Evolutionary conservation across 2,329 filamentous ascomycete genomes (phyloP), one percentile per base, ranked within the genome.

Genomic region (Geoglossum cookeanum): DNA sequence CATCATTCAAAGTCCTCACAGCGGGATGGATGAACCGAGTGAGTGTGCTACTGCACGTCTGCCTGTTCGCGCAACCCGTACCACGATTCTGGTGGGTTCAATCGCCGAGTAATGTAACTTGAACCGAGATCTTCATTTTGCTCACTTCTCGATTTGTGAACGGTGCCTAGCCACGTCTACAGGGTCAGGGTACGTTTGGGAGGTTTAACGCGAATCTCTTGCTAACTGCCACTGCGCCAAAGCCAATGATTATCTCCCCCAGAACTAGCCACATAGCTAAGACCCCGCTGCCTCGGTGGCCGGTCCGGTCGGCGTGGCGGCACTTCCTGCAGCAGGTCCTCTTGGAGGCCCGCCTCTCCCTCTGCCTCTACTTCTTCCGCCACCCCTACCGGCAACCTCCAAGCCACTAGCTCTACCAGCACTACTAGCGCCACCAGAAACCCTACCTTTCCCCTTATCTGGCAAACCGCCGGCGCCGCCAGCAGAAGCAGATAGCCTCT

Each of bases 401-500:
- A 45, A 29, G 15, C 37, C 55, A 52, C 55, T 29, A 13, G 17
- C 39, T 32, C 55, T 11, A 5, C 55, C 55, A 48, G 9, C 32
- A 17, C 39, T 37, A 22, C 9, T 47, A 27, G 8, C 17, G 47
- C 17, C 13, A 13, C 49, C 30, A 53, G 30, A 13, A 30, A 15
- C n/a, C 17, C 49, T 35, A n/a, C 49, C 49, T 53, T 32, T 53
- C 11, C 62, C 60, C n/a, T 58, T 55, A 2, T 54, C 56, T 4
- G 48, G 49, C 55, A 13, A 35, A 53, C 30, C 56, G 35, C 54
- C 54, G 35, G 37, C 56, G 29, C 56, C n/a, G 39, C 55, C 64
- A n/a, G 65, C 61, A n/a, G 61, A 62, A 45, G 66, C 60, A 35
- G 62, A 59, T 11, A 64, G 63, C 57, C 68, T 68, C 52, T 87